Base-by-base conservation (phyloP, 768 basidiomycete genomes). In the Boletus rufocinnamomeus region DNA sequence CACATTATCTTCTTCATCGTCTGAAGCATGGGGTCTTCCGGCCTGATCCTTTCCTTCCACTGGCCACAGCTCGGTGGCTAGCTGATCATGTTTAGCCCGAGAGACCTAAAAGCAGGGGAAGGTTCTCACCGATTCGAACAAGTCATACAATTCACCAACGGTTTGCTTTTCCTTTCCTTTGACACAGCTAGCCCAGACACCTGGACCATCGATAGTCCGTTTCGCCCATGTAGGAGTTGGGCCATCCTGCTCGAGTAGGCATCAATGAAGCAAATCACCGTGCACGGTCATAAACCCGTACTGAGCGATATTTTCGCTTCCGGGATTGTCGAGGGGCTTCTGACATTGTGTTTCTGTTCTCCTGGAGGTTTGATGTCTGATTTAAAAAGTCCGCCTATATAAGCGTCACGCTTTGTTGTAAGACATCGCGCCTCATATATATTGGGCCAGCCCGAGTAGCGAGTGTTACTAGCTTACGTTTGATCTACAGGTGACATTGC, bases 141-240 rank as follows among this genome's bases (percentile, higher is more conserved):
- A 66, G 66, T 92, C 89, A 61, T 87, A 87, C 37, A 91, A 71
- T 68, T 94, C 92, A 38, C 86, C 84, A 5, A 91, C 82, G 0
- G 88, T 81, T 66, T 86, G 87, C 61, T 82, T 88, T 70, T 94
- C 93, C 63, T 87, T 93, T 21, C 92, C 92, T 70, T 88, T 91
- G 32, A 91, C 82, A 79, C 90, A 93, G 66, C 86, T 91, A 11
- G 84, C 88, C 91, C 92, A 94, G 21, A 94, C 75, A 19, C 92
- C 91, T 21, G 92, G 92, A 10, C 92, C 92, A 59, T 89, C 88
- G 57, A 93, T 81, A 27, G 76, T 72, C 44, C 82, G 75, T 70
- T 84, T 89, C 23, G 75, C 80, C 86, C 86, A 87, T 30, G 85
- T 79, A 19, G 85, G 80, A 3, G 83, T 83, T 32, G 66, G 40